Evolutionary conservation across 805 yeast species (phyloP).

Genomic region (Aciculoconidium aculeatum): DNA sequence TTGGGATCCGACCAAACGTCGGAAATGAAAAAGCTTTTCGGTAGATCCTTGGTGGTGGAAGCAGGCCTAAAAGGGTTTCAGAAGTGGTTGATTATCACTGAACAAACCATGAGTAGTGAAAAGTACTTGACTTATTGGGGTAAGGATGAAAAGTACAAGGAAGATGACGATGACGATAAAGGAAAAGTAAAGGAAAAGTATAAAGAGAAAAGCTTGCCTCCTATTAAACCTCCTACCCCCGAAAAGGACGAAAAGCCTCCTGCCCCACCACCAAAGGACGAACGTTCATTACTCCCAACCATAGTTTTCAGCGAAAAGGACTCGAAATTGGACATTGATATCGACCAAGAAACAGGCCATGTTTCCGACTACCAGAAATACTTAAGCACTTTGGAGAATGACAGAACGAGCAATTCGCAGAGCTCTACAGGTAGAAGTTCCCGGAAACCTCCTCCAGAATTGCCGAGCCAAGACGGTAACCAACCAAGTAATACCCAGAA

Average conservation of each 20-base stretch:
- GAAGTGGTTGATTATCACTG: conserved; percentile 75
- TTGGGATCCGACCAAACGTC: conserved; percentile 69
- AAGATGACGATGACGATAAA: conserved; percentile 10
- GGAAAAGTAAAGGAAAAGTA: neutral
- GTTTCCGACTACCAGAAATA: conserved; percentile 20
- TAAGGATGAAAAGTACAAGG: conserved; percentile 9
- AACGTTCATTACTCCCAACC: conserved; percentile 19
- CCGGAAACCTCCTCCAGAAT: conserved; percentile 5
- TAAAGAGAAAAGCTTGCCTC: no score
- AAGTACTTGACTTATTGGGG: conserved; percentile 25
- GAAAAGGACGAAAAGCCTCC: conserved; percentile 7
- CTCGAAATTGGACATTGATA: conserved; percentile 11
- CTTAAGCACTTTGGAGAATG: conserved; percentile 12
- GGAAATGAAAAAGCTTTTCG: conserved; percentile 62
- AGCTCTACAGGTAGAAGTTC: neutral
- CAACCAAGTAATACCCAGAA: conserved; percentile 1
- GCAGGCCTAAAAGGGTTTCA: conserved; percentile 73
- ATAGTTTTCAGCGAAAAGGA: conserved; percentile 18
- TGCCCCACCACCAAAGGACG: conserved; percentile 12
- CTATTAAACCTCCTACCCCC: conserved; percentile 11
- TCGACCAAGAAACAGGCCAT: conserved; percentile 5
- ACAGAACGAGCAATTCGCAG: neutral
- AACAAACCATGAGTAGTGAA: conserved; percentile 43
- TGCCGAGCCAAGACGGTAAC: conserved; percentile 1
- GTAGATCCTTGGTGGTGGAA: conserved; percentile 76